Evolutionary conservation across 768 basidiomycete genomes (phyloP).

Genomic region (Rossbeevera mucosa): DNA sequence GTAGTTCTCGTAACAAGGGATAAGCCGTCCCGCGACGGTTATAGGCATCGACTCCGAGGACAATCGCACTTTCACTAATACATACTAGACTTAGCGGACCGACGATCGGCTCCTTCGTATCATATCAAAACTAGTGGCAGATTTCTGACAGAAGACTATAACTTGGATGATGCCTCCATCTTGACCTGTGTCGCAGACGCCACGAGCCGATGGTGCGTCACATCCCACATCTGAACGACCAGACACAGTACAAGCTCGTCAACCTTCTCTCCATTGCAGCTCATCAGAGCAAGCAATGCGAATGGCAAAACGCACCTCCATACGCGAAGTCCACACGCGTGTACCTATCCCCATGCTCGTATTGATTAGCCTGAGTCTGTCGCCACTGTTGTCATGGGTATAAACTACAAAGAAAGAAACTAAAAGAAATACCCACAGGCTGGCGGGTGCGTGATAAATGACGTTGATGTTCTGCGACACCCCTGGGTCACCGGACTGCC

Average conservation of each 20-base stretch:
- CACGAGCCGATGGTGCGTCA: constrained; percentile 34
- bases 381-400: constrained; percentile 32
- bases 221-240: constrained; percentile 39
- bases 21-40: constrained; percentile 3
- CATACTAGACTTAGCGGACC: neutral
- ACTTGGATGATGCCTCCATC: constrained; percentile 32
- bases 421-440: constrained; percentile 28
- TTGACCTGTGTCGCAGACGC: constrained; percentile 42
- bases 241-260: neutral
- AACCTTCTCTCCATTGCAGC: neutral
- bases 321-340: constrained; percentile 31
- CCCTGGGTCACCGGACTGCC: constrained; percentile 27
- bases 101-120: neutral
- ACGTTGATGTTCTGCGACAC: constrained; percentile 46
- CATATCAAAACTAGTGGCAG: no score
- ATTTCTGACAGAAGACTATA: constrained; percentile 8
- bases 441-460: constrained; percentile 41
- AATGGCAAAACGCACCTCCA: constrained; percentile 32
- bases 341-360: constrained; percentile 33
- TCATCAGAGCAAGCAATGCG: neutral
- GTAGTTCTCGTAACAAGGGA: neutral
- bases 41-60: neutral
- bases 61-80: neutral
- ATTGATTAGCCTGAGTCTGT: constrained; percentile 40
- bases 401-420: neutral